A percentile compares a stretch with the other conserved stretches of the same genome.
Evolutionary conservation across 257 asterid genomes (phyloP).

Genomic region (Nicotiana paniculata): DNA sequence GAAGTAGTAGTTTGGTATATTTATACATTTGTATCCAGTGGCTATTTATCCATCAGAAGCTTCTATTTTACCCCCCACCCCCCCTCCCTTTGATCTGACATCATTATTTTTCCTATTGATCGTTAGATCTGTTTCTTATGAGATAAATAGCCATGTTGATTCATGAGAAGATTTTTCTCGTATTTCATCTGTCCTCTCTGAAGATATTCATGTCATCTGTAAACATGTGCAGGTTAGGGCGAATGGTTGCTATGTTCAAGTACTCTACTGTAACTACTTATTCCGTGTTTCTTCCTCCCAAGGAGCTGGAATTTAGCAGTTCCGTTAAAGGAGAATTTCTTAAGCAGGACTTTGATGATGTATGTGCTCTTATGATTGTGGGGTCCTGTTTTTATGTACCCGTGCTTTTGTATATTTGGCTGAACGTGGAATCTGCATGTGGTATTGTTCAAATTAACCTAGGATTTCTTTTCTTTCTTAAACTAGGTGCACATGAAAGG

Average conservation of each 20-base stretch:
- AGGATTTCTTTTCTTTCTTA: not conserved
- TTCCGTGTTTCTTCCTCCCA: constrained; percentile 79
- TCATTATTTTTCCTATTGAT: not conserved
- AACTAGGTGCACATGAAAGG: constrained; percentile 60
- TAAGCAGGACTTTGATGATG: constrained; percentile 58
- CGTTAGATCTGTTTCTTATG: not conserved
- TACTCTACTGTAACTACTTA: constrained; percentile 67
- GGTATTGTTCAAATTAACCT: constrained; percentile 7
- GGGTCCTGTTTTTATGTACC: not conserved
- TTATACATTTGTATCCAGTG: not conserved
- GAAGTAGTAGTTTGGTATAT: not conserved
- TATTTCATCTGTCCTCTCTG: not conserved
- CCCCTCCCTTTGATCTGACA: not conserved
- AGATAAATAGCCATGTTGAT: not conserved
- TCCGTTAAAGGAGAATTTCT: constrained; percentile 51
- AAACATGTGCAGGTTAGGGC: constrained; percentile 64
- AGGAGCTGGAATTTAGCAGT: constrained; percentile 60
- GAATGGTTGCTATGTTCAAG: constrained; percentile 87
- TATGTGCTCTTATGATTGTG: constrained; percentile 25
- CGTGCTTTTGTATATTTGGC: not conserved
- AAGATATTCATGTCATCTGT: constrained; percentile 11
- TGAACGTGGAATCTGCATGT: not conserved
- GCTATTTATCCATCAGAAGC: not conserved
- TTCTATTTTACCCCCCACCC: not conserved
- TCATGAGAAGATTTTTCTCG: not conserved